These are phyloP conservation scores for Trichophyton equinum DNA, from an alignment of 2,329 filamentous ascomycete genomes.

Conservation along the genomic window DNA sequence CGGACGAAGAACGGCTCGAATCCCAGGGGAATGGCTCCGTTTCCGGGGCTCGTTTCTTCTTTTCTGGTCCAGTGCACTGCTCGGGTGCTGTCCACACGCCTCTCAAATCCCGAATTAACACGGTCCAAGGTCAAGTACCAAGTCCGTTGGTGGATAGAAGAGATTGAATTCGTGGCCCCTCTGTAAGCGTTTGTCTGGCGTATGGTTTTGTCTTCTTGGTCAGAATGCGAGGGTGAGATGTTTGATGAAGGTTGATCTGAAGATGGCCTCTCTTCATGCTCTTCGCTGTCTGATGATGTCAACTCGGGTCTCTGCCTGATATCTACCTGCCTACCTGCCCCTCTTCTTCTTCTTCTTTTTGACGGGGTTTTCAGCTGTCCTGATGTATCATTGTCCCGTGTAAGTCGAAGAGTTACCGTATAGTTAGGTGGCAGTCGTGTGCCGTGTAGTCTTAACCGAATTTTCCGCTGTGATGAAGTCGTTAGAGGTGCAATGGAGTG, in stretches of 20 bases:
- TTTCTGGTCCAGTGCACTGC: slow-evolving; percentile 13
- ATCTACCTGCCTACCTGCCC: too few species aligned
- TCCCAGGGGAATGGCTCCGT: slow-evolving; percentile 15
- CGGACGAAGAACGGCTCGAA: slow-evolving; percentile 50
- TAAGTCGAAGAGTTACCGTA: slow-evolving; percentile 43
- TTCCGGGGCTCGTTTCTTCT: slow-evolving; percentile 20
- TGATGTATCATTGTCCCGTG: slow-evolving; percentile 31
- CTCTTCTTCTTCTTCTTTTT: neutral
- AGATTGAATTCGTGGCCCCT: slow-evolving; percentile 53
- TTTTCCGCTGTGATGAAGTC: slow-evolving; percentile 39
- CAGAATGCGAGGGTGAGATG: slow-evolving; percentile 9
- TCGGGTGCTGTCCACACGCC: slow-evolving; percentile 4
- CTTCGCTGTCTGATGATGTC: neutral
- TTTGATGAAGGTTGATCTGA: slow-evolving; percentile 8
- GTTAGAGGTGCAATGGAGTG: neutral
- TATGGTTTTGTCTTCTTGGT: slow-evolving; percentile 40
- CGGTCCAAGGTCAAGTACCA: slow-evolving; percentile 57
- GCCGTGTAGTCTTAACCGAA: slow-evolving; percentile 44
- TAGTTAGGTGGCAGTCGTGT: slow-evolving; percentile 42
- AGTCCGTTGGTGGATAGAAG: slow-evolving; percentile 52
- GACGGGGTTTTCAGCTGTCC: slow-evolving; percentile 16
- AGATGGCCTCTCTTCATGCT: neutral
- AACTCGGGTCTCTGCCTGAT: too few species aligned
- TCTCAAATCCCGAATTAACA: slow-evolving; percentile 43
- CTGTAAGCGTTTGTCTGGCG: slow-evolving; percentile 52